Evolutionary conservation across 352 stramenopile species (phyloP).

Genomic region (Pythium guiyangense): DNA sequence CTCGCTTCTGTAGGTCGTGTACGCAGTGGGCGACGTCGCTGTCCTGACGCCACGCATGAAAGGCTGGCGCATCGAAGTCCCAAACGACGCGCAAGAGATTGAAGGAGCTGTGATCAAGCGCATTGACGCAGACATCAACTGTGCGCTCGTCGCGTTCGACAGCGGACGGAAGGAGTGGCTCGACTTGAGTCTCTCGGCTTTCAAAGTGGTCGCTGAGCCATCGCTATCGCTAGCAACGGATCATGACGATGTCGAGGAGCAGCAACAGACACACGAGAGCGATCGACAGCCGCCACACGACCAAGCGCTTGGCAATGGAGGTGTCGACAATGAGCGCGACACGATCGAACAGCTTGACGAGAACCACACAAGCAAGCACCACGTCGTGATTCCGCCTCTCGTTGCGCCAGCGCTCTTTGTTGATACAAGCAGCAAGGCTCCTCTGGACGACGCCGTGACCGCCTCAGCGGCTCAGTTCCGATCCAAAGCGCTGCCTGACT

Average conservation of each 20-base stretch:
- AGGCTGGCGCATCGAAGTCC: slow-evolving; percentile 42
- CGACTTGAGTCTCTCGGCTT: slow-evolving; percentile 36
- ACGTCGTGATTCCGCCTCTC: background rate
- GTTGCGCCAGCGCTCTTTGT: slow-evolving; percentile 2
- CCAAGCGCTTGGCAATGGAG: background rate
- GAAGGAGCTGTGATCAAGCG: slow-evolving; percentile 37
- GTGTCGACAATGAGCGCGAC: background rate
- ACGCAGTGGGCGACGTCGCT: slow-evolving; percentile 29
- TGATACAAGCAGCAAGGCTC: background rate
- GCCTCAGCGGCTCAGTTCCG: background rate
- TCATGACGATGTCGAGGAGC: background rate
- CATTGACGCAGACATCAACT: slow-evolving; percentile 50
- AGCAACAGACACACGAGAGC: background rate
- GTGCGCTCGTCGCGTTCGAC: slow-evolving; percentile 38
- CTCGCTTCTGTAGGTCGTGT: slow-evolving; percentile 25
- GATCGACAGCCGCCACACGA: background rate
- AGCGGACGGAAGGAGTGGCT: slow-evolving; percentile 49
- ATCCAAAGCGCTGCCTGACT: background rate
- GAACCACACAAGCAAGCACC: background rate
- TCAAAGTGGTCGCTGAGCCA: slow-evolving; percentile 27
- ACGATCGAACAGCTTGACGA: background rate
- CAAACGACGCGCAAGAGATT: slow-evolving; percentile 14
- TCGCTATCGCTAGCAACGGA: background rate
- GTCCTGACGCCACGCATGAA: slow-evolving; percentile 29
- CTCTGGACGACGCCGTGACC: background rate